phyloP scores from a whole-genome alignment of 768 basidiomycete species.

The Lentinula guzmanii region DNA sequence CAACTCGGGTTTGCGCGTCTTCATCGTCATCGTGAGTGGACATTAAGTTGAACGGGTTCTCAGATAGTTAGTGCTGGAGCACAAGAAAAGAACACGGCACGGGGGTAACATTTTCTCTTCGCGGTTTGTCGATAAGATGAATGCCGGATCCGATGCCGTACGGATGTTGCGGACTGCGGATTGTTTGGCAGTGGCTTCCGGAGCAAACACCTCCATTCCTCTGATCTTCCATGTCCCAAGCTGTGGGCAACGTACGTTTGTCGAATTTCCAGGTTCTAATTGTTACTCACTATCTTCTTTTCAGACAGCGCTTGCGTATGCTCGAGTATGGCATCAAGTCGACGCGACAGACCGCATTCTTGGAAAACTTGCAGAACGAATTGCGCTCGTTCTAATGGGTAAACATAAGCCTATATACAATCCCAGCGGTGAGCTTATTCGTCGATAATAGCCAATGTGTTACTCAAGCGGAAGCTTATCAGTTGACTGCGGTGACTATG shows the following conservation, averaged over 20 bases:
- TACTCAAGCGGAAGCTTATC: background rate
- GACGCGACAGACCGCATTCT: slow-evolving; percentile 88
- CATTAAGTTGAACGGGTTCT: background rate
- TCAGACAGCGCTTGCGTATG: slow-evolving; percentile 92
- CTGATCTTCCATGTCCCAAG: slow-evolving; percentile 60
- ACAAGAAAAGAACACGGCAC: background rate
- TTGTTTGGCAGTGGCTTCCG: background rate
- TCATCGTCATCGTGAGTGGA: background rate
- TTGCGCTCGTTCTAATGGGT: slow-evolving; percentile 95
- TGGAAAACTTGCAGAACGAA: slow-evolving; percentile 90
- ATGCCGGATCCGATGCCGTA: slow-evolving; percentile 5
- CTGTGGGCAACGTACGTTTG: slow-evolving; percentile 68
- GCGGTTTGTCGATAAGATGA: background rate
- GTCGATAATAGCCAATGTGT: background rate
- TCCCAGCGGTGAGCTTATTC: slow-evolving; percentile 60
- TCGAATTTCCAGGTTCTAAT: background rate
- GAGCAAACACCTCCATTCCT: background rate
- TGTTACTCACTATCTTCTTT: background rate
- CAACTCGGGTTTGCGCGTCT: background rate
- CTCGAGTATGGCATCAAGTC: slow-evolving; percentile 95
- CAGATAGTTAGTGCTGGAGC: background rate
- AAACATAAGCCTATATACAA: slow-evolving; percentile 99
- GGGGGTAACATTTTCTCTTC: background rate
- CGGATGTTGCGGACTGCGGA: background rate
- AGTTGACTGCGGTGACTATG: slow-evolving; percentile 99